These are phyloP conservation scores for Phallus indusiatus DNA, from an alignment of 768 basidiomycete species.

Conservation along the genomic window DNA sequence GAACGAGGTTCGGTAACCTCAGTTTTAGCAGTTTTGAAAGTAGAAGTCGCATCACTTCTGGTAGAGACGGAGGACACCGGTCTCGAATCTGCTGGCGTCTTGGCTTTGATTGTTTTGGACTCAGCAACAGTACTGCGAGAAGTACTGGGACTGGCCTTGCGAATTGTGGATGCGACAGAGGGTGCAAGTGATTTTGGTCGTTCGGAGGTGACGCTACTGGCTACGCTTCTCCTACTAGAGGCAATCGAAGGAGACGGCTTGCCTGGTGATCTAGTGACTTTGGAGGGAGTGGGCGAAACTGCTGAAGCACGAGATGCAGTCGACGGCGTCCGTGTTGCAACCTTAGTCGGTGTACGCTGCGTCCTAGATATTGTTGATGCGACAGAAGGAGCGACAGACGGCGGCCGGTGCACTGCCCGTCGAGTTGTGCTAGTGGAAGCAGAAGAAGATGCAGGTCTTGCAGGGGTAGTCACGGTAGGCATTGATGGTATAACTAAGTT, in stretches of 20 bases:
- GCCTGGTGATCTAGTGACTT: not conserved
- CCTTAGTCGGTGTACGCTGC: not conserved
- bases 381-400: slow-evolving; percentile 26
- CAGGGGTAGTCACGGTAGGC: slow-evolving; percentile 32
- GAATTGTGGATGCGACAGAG: slow-evolving; percentile 30
- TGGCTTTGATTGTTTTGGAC: not conserved
- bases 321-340: not conserved
- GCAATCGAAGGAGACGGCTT: slow-evolving; percentile 6
- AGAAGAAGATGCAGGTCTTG: slow-evolving; percentile 11
- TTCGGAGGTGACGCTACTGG: slow-evolving; percentile 6
- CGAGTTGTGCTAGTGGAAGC: slow-evolving; percentile 3
- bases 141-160: slow-evolving; percentile 16
- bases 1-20: slow-evolving; percentile 16
- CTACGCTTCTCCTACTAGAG: slow-evolving; percentile 5
- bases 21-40: slow-evolving; percentile 38
- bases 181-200: slow-evolving; percentile 22
- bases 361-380: slow-evolving; percentile 6
- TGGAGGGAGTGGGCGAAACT: not conserved
- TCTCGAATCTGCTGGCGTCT: slow-evolving; percentile 18
- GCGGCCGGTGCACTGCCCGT: slow-evolving; percentile 11
- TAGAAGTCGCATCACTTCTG: slow-evolving; percentile 29
- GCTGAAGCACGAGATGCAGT: slow-evolving; percentile 1
- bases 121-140: slow-evolving; percentile 1
- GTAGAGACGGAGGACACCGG: slow-evolving; percentile 20
- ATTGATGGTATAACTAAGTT: slow-evolving; percentile 19